Evolutionary conservation across 1,139 yeast genomes (phyloP).

Genomic region (Geotrichum carabidarum): DNA sequence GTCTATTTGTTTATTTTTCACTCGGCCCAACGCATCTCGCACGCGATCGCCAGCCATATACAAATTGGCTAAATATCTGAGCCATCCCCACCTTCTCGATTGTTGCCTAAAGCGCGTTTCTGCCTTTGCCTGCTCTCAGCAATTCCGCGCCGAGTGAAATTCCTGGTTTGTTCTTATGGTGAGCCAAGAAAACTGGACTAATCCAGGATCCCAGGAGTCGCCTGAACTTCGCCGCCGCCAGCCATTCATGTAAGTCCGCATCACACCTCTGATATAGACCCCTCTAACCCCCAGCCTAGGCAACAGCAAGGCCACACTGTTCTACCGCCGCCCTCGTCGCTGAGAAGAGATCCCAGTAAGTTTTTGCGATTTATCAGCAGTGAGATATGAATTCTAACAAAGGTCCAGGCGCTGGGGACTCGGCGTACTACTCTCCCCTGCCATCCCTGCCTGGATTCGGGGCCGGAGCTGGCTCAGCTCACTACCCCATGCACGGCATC

Average conservation of each 20-base stretch:
- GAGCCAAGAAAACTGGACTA: constrained; percentile 17
- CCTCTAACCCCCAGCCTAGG: constrained; percentile 7
- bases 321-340: constrained; percentile 33
- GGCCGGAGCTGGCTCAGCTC: constrained; percentile 2
- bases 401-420: constrained; percentile 13
- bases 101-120: not conserved
- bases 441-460: constrained; percentile 46
- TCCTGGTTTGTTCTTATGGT: constrained; percentile 7
- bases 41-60: no score
- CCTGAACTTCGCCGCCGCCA: constrained; percentile 21
- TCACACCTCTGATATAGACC: not conserved
- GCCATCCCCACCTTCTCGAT: not conserved
- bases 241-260: constrained; percentile 24
- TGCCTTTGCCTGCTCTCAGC: not conserved
- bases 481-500: constrained; percentile 20
- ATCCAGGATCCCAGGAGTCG: constrained; percentile 8
- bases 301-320: constrained; percentile 31
- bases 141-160: not conserved
- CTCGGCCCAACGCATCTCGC: not conserved
- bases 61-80: not conserved
- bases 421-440: constrained; percentile 42
- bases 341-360: constrained; percentile 25
- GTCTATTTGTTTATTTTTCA: not conserved
- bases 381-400: not conserved
- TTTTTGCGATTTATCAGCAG: not conserved